Evolutionary conservation across 2,329 filamentous ascomycete species (phyloP), one percentile per base, ranked within the genome.

Genomic region (Colletotrichum destructivum): DNA sequence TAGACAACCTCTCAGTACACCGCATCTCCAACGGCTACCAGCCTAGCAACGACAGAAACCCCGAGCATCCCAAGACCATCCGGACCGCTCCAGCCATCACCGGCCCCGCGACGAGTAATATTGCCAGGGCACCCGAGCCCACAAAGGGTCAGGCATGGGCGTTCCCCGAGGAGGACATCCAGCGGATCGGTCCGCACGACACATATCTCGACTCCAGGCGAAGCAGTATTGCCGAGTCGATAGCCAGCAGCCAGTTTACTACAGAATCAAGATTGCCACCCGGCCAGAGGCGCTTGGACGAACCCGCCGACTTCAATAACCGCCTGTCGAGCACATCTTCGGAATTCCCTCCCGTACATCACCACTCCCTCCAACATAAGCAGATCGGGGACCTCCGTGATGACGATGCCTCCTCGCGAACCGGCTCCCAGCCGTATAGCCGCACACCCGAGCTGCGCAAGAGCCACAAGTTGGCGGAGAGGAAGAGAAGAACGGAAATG

Each of bases 101-200:
- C 35, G 92, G 93, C 75, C 92, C 85, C 74, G 92, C 86, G 75
- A 91, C 84, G 64, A 88, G 86, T 82, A 89, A 84, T 77, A 93
- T 87, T 83, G 92, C 89, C 77, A 91, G 85, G 75, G 93, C 93
- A 49, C 91, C 92, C 40, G 92, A 94, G 79, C 93, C 93, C 6
- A 95, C 92, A 13, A 94, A 94, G 80, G 93, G 93, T 79, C 93
- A 93, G 79, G 92, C 93, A 5, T 96, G 93, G 93, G 93, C 93
- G 75, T 95, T 95, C 76, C 93, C 93, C 1, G 93, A 94, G 77
- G 90, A 92, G 67, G 90, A 92, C 65, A 89, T 91, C 63, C 86
- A 88, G 70, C 82, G 87, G 66, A 78, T 86, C 78, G 69, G 84
- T 81, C 46, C 86, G 86, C 77, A 81, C 78, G 81, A 79, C 75